A percentile compares a stretch with the other conserved stretches of the same genome.
Conservation (phyloP, 768 basidiomycete genomes). For the Rubroboletus pulcherrimus region DNA sequence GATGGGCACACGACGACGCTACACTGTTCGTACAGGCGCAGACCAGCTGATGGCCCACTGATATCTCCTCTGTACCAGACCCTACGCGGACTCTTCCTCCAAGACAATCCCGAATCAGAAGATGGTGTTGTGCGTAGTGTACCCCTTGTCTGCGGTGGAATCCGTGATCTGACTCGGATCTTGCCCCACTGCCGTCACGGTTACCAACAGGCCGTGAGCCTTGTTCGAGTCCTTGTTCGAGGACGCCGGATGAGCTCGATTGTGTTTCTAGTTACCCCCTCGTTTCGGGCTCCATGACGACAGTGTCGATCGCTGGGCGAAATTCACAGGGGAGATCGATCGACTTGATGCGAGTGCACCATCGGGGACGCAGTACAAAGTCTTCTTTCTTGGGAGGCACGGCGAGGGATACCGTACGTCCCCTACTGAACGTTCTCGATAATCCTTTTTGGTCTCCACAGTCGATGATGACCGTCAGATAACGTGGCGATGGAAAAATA, state of each 20-base stretch:
- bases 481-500: constrained; percentile 69
- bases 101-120: constrained; percentile 16
- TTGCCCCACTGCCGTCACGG: background rate
- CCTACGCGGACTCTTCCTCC: constrained; percentile 14
- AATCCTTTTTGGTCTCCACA: constrained; percentile 28
- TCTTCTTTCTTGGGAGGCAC: constrained; percentile 64
- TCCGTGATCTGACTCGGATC: background rate
- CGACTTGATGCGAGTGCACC: constrained; percentile 43
- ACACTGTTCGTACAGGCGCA: constrained; percentile 13
- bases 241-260: background rate
- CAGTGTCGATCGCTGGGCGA: constrained; percentile 48
- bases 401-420: constrained; percentile 70
- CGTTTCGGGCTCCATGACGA: constrained; percentile 59
- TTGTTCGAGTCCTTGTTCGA: background rate
- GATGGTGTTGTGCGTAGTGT: constrained; percentile 12
- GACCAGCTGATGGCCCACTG: background rate
- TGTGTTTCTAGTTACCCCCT: constrained; percentile 42
- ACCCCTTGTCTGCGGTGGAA: background rate
- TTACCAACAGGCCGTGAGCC: constrained; percentile 13
- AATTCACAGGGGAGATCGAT: constrained; percentile 38
- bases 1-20: constrained; percentile 16
- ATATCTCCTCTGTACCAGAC: constrained; percentile 1
- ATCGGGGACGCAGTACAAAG: constrained; percentile 48
- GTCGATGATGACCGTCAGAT: constrained; percentile 52
- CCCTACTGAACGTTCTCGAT: background rate